A percentile compares a stretch with the other conserved stretches of the same genome.
Conservation (phyloP, 495 filamentous ascomycete genomes). For the Lichenothelia convexa region DNA sequence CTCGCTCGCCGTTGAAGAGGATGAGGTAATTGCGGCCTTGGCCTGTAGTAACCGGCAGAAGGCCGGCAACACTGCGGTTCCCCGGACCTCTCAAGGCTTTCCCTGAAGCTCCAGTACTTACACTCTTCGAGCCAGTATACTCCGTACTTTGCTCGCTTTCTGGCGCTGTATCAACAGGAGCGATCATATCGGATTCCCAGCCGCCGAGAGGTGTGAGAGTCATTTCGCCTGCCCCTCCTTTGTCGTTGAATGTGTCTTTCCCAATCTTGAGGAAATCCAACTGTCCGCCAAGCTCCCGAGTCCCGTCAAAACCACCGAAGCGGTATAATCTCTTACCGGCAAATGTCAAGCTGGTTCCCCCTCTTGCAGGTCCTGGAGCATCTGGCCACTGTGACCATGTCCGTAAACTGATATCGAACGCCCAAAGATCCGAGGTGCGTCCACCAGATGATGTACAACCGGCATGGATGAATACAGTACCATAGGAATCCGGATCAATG, state of each 20-base stretch:
- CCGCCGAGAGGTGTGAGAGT: constrained; percentile 2
- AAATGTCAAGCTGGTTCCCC: neutral
- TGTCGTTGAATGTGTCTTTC: constrained; percentile 1
- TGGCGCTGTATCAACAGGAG: too few relatives aligned
- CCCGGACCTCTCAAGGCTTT: constrained; percentile 3
- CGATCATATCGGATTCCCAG: constrained; percentile 6
- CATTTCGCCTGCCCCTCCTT: neutral
- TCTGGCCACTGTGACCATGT: constrained; percentile 16
- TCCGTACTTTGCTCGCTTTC: too few relatives aligned
- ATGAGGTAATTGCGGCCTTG: constrained; percentile 20
- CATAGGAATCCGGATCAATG: constrained; percentile 12
- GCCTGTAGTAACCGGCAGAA: constrained; percentile 16
- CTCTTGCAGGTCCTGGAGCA: neutral
- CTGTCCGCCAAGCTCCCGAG: too few relatives aligned
- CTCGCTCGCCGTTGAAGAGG: constrained; percentile 11
- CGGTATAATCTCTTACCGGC: neutral
- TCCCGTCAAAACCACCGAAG: neutral
- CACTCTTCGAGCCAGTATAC: too few relatives aligned
- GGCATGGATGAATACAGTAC: constrained; percentile 18
- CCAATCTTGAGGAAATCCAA: constrained; percentile 4
- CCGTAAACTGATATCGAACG: constrained; percentile 16
- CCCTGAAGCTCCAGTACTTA: too few relatives aligned
- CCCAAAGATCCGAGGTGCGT: constrained; percentile 12
- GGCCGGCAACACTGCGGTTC: constrained; percentile 8
- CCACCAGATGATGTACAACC: constrained; percentile 7